Percentiles rank a stretch among this genome's conserved stretches.
phyloP scores from a whole-genome alignment of 768 basidiomycete genomes.

The Leccinum obscurum region DNA sequence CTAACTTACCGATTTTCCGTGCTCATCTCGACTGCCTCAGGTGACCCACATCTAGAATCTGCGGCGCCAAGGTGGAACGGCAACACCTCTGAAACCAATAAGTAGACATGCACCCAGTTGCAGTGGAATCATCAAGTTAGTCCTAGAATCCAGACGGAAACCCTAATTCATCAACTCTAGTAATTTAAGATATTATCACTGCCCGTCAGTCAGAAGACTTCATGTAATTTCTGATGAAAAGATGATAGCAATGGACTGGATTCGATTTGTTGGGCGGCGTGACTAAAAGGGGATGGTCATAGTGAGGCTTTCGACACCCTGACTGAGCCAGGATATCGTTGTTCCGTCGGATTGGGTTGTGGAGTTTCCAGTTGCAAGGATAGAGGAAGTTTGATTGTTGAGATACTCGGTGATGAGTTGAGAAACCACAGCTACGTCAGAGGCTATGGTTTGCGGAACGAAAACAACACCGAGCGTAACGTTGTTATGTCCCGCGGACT shows the following conservation, averaged over 20 bases:
- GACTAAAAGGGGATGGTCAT: conserved; percentile 63
- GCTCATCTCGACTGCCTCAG: too few species aligned
- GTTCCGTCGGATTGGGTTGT: conserved; percentile 57
- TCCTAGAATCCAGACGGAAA: conserved; percentile 70
- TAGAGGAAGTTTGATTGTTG: conserved; percentile 57
- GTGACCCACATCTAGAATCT: too few species aligned
- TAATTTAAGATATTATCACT: not conserved
- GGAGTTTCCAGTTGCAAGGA: conserved; percentile 60
- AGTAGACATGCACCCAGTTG: conserved; percentile 37
- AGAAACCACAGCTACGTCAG: conserved; percentile 50
- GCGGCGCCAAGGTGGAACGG: too few species aligned
- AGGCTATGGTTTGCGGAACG: conserved; percentile 47
- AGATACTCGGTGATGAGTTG: conserved; percentile 70
- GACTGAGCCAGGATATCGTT: conserved; percentile 64
- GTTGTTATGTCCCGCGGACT: conserved; percentile 56
- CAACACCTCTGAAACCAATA: too few species aligned
- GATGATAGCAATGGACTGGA: conserved; percentile 56
- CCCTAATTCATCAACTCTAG: conserved; percentile 35
- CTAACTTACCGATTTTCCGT: too few species aligned
- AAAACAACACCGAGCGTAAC: conserved; percentile 60
- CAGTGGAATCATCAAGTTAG: conserved; percentile 50
- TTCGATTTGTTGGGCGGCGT: conserved; percentile 56
- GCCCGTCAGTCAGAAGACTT: conserved; percentile 46
- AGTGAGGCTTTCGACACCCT: conserved; percentile 55
- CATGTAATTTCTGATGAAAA: conserved; percentile 57